These are phyloP conservation scores for Phaeotremella skinneri DNA, from an alignment of 768 basidiomycete species.

Conservation along the genomic window DNA sequence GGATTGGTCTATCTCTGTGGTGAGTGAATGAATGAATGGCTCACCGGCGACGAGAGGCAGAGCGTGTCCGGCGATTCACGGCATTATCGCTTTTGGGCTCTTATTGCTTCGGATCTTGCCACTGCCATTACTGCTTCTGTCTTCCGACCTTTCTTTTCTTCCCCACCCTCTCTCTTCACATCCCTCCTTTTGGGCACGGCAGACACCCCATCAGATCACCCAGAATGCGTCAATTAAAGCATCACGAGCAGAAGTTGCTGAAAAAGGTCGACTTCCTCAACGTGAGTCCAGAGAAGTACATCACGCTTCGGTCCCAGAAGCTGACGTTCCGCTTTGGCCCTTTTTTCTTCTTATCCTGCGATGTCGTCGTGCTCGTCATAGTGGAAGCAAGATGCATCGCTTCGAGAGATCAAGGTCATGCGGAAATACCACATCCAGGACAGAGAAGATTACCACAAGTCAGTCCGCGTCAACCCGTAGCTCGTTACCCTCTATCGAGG, in stretches of 20 bases:
- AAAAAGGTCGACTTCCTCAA: slow-evolving; percentile 97
- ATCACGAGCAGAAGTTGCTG: slow-evolving; percentile 91
- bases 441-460: slow-evolving; percentile 93
- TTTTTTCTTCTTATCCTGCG: slow-evolving; percentile 12
- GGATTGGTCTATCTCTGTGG: no score
- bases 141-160: background rate
- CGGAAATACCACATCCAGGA: slow-evolving; percentile 92
- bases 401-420: slow-evolving; percentile 90
- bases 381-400: slow-evolving; percentile 95
- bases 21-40: background rate
- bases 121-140: background rate
- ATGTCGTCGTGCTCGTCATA: slow-evolving; percentile 46
- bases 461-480: slow-evolving; percentile 18
- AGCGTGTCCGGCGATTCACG: background rate
- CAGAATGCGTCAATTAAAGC: slow-evolving; percentile 92
- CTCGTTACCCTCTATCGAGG: background rate
- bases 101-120: background rate
- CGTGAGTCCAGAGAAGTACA: slow-evolving; percentile 55
- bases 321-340: slow-evolving; percentile 1
- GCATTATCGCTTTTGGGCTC: background rate
- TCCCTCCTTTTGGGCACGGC: background rate
- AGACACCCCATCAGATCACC: slow-evolving; percentile 6
- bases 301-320: slow-evolving; percentile 18
- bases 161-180: background rate
- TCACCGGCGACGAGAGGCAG: background rate